Evolutionary conservation across 768 basidiomycete species (phyloP).

Genomic region (Butyriboletus loyo): DNA sequence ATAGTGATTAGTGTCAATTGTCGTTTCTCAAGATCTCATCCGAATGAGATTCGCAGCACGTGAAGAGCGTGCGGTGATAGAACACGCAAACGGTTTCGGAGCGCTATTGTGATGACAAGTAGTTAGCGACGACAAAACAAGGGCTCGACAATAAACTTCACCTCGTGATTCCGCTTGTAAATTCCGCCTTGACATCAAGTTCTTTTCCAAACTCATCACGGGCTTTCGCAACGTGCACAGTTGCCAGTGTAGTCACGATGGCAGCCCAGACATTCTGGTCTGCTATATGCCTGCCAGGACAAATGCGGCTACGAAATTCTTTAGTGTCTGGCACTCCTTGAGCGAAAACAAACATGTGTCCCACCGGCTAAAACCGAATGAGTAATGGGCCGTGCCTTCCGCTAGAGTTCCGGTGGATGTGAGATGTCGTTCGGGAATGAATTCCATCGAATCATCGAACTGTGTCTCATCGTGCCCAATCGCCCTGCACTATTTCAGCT

Average conservation of each 20-base stretch:
- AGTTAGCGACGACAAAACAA: neutral
- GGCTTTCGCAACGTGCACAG: constrained; percentile 25
- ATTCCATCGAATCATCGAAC: constrained; percentile 51
- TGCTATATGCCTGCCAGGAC: constrained; percentile 36
- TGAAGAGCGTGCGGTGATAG: constrained; percentile 16
- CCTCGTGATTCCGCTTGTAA: constrained; percentile 22
- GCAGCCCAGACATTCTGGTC: constrained; percentile 32
- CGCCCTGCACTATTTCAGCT: constrained; percentile 30
- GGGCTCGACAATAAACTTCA: neutral
- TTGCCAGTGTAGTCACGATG: constrained; percentile 31
- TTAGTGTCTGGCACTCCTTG: neutral
- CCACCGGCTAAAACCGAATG: constrained; percentile 29
- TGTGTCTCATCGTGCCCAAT: constrained; percentile 48
- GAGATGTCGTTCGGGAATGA: constrained; percentile 58
- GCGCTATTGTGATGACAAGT: constrained; percentile 3
- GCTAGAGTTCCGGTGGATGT: constrained; percentile 12
- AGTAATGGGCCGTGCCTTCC: neutral
- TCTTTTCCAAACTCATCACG: constrained; percentile 29
- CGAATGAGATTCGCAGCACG: constrained; percentile 15
- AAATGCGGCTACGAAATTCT: constrained; percentile 20
- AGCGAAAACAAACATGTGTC: neutral
- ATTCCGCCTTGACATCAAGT: constrained; percentile 24
- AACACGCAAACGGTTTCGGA: constrained; percentile 27
- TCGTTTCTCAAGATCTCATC: constrained; percentile 3
- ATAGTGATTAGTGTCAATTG: neutral